Evolutionary conservation across 2,329 filamentous ascomycete genomes (phyloP).

Genomic region (Cercospora sojina): DNA sequence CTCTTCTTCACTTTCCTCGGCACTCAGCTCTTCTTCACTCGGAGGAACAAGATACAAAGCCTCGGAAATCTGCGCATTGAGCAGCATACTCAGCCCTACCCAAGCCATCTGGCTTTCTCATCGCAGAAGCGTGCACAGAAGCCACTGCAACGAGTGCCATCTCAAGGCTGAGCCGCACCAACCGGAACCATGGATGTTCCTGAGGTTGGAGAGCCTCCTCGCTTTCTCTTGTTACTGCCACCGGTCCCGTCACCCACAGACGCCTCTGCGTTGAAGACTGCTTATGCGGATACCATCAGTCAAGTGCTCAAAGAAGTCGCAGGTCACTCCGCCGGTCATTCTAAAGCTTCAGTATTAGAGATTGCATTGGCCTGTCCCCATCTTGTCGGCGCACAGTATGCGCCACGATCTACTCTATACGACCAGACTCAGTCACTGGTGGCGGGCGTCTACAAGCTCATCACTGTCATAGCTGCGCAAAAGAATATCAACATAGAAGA

Average conservation of each 20-base stretch:
- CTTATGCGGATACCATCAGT: slow-evolving; percentile 45
- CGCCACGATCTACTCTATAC: slow-evolving; percentile 61
- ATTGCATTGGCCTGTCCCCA: slow-evolving; percentile 64
- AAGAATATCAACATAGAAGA: slow-evolving; percentile 63
- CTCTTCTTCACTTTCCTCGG: not conserved
- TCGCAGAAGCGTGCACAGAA: not conserved
- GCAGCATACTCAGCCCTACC: not conserved
- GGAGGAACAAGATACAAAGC: not conserved
- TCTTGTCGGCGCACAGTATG: slow-evolving; percentile 52
- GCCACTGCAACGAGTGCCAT: not conserved
- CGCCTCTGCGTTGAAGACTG: slow-evolving; percentile 44
- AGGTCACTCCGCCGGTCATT: slow-evolving; percentile 34
- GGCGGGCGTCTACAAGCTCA: slow-evolving; percentile 73
- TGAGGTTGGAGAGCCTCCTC: slow-evolving; percentile 30
- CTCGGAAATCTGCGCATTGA: not conserved
- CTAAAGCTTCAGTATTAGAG: slow-evolving; percentile 50
- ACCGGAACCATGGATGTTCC: slow-evolving; percentile 9
- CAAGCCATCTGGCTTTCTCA: not conserved
- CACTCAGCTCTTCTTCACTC: not conserved
- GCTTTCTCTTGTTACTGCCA: slow-evolving; percentile 47
- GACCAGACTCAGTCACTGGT: slow-evolving; percentile 69
- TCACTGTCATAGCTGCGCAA: slow-evolving; percentile 69
- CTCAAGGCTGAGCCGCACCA: not conserved
- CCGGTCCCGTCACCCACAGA: slow-evolving; percentile 44
- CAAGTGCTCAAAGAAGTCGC: slow-evolving; percentile 46